Conservation (phyloP, 2,329 filamentous ascomycete genomes). For the Phoma sp. region DNA sequence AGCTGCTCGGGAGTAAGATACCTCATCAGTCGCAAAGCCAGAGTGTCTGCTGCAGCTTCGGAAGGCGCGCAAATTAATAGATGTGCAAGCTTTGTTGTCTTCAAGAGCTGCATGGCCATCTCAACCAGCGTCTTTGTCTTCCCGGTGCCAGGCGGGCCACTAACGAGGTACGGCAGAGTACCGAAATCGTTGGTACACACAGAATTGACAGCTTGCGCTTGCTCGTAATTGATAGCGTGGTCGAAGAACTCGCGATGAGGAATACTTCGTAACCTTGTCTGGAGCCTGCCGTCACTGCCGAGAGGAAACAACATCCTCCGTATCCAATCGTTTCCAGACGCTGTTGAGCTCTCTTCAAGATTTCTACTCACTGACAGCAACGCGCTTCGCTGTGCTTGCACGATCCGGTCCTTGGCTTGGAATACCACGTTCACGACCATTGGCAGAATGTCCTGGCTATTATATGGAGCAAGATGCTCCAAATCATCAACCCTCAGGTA, state of each 20-base stretch:
- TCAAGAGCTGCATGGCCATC: slow-evolving; percentile 45
- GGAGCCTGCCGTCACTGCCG: slow-evolving; percentile 45
- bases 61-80: slow-evolving; percentile 55
- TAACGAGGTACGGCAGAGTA: slow-evolving; percentile 54
- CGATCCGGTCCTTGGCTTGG: slow-evolving; percentile 19
- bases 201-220: slow-evolving; percentile 54
- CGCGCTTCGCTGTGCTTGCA: not conserved
- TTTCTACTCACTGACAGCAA: not conserved
- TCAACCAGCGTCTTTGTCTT: slow-evolving; percentile 60
- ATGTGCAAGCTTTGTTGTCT: slow-evolving; percentile 34
- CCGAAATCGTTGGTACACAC: slow-evolving; percentile 52
- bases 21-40: slow-evolving; percentile 48
- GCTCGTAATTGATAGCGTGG: slow-evolving; percentile 54
- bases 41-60: slow-evolving; percentile 54
- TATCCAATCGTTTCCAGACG: slow-evolving; percentile 36
- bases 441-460: slow-evolving; percentile 2
- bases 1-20: slow-evolving; percentile 47
- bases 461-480: not conserved
- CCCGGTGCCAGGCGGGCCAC: slow-evolving; percentile 59
- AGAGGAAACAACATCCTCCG: slow-evolving; percentile 54
- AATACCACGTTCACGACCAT: slow-evolving; percentile 34
- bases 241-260: slow-evolving; percentile 48
- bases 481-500: slow-evolving; percentile 29
- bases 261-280: slow-evolving; percentile 47
- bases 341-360: not conserved